Percentiles rank a stretch among this genome's conserved stretches.
Evolutionary conservation across 2,329 filamentous ascomycete species (phyloP).

Genomic region (Cordyceps farinosa): DNA sequence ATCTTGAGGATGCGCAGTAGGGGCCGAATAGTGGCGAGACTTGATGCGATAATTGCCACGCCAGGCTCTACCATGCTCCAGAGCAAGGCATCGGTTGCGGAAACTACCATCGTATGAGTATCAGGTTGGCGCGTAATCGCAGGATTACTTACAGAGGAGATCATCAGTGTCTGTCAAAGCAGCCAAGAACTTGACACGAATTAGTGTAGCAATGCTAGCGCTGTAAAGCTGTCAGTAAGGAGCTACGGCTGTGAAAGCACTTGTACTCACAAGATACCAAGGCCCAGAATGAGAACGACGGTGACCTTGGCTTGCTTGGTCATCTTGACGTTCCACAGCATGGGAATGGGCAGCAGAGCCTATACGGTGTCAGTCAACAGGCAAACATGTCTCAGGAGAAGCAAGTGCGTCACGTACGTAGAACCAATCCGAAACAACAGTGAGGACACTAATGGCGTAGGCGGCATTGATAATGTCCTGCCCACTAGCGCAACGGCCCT

Average conservation of each 20-base stretch:
- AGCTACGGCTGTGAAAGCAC: too few species aligned
- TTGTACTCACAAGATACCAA: conserved; percentile 46
- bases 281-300: conserved; percentile 45
- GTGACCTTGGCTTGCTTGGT: conserved; percentile 49
- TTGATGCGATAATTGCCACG: conserved; percentile 52
- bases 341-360: conserved; percentile 50
- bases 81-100: conserved; percentile 50
- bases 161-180: conserved; percentile 43
- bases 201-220: conserved; percentile 52
- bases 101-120: conserved; percentile 33
- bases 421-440: conserved; percentile 51
- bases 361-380: conserved; percentile 22
- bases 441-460: conserved; percentile 51
- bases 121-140: neutral
- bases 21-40: conserved; percentile 52
- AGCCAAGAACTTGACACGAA: conserved; percentile 47
- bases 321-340: conserved; percentile 55
- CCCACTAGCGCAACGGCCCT: conserved; percentile 41
- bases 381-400: neutral
- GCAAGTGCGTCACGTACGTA: conserved; percentile 35
- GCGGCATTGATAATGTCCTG: conserved; percentile 45
- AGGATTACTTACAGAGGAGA: conserved; percentile 43
- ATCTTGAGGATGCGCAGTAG: conserved; percentile 48
- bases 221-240: conserved; percentile 26
- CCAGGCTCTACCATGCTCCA: conserved; percentile 57